Percentiles rank a stretch among this genome's conserved stretches.
Conservation (phyloP, 73 alveolate genomes). For the Paraurostyla sp. region DNA sequence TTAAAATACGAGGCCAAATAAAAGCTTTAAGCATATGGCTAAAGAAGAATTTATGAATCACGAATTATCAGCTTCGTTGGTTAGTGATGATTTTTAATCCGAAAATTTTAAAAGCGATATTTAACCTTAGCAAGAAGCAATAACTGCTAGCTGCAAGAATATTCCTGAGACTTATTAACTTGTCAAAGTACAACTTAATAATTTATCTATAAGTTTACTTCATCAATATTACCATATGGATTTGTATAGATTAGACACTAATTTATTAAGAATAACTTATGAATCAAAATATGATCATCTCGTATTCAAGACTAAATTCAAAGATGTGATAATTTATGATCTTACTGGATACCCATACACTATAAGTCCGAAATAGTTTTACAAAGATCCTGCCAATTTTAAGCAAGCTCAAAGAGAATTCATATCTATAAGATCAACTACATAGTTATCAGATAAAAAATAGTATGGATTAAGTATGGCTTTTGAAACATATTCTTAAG, state of each 20-base stretch:
- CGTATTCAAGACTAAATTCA: not conserved
- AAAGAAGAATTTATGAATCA: not conserved
- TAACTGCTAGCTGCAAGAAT: too few relatives aligned
- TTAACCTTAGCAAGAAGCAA: too few relatives aligned
- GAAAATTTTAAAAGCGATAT: too few relatives aligned
- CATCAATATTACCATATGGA: constrained; percentile 35
- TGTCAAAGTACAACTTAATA: not conserved
- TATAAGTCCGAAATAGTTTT: not conserved
- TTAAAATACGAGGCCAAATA: not conserved
- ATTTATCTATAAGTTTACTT: constrained; percentile 7
- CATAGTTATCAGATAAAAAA: not conserved
- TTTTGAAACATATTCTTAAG: not conserved
- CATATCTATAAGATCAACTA: not conserved
- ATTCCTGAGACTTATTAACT: not conserved
- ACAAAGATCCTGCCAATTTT: not conserved
- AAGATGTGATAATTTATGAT: constrained; percentile 30
- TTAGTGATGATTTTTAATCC: too few relatives aligned
- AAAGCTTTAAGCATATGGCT: not conserved
- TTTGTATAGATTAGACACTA: not conserved
- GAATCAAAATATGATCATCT: constrained; percentile 12
- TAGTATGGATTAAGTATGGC: not conserved
- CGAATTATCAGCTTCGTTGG: not conserved
- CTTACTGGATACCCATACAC: constrained; percentile 60
- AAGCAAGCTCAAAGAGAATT: not conserved
- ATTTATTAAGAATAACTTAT: not conserved